phyloP scores from a whole-genome alignment of 2,329 filamentous ascomycete genomes.

The Alternaria sp. region DNA sequence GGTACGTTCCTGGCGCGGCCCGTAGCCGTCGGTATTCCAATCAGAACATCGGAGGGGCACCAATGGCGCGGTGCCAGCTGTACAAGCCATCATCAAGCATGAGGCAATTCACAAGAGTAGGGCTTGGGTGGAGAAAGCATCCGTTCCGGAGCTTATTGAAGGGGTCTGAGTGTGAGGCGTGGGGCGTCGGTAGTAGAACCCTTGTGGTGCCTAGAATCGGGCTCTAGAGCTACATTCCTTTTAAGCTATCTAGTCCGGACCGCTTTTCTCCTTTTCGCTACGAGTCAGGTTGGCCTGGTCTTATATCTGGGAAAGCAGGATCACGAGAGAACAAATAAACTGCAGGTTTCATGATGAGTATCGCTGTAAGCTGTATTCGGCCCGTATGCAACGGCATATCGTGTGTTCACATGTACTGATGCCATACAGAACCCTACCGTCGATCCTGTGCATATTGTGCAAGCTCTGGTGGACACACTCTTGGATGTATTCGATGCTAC shows the following conservation, averaged over 20 bases:
- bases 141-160: slow-evolving; percentile 23
- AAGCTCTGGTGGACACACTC: slow-evolving; percentile 44
- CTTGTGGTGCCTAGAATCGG: slow-evolving; percentile 21
- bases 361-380: slow-evolving; percentile 31
- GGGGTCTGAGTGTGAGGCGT: slow-evolving; percentile 23
- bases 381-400: background rate
- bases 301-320: slow-evolving; percentile 17
- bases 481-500: slow-evolving; percentile 49
- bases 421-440: slow-evolving; percentile 34
- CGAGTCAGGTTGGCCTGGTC: slow-evolving; percentile 21
- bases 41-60: slow-evolving; percentile 29
- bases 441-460: slow-evolving; percentile 42
- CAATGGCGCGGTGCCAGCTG: slow-evolving; percentile 50
- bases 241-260: slow-evolving; percentile 9
- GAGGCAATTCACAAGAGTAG: slow-evolving; percentile 21
- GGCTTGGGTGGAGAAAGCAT: slow-evolving; percentile 20
- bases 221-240: slow-evolving; percentile 10
- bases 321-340: slow-evolving; percentile 15
- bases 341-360: slow-evolving; percentile 30
- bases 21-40: slow-evolving; percentile 37
- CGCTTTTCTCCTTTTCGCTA: slow-evolving; percentile 29
- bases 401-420: slow-evolving; percentile 5
- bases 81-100: slow-evolving; percentile 48
- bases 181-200: slow-evolving; percentile 25
- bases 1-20: slow-evolving; percentile 35